Evolutionary conservation across 1,284 basidiomycete species (phyloP), one percentile per base, ranked within the genome.

Genomic region (Sanghuangporus weigelae): DNA sequence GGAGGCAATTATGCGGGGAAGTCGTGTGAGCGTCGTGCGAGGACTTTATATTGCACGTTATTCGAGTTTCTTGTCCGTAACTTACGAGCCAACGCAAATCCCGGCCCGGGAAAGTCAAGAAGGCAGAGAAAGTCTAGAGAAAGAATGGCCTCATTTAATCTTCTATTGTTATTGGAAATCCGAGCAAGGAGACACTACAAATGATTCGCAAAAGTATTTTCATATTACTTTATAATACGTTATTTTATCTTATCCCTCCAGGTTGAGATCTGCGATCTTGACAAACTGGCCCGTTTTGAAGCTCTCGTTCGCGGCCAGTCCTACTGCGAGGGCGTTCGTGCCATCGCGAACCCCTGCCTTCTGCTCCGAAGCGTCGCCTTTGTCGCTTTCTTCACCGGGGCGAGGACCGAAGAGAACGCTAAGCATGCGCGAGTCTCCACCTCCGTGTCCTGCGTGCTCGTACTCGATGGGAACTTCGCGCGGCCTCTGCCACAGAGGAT

Each of bases 261-360:
- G 38, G 1, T n/a, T 57, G 1, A 63, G 57, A 36, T 63, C 62
- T 12, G 48, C 58, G 26, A 63, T 63, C 50, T 78, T 71, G 11
- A 80, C 73, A 68, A 51, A 51, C 19, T 14, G 50, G 21, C 50
- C 50, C 19, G 31, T 73, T 16, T 77, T 79, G 2, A 75, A 79
- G 66, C 79, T 81, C 73, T 82, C 79, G 67, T 83, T 83, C 19
- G 82, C 81, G 40, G 81, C 73, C 14, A 83, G 67, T 0, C 82
- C 81, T 3, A 83, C 79, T 5, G 81, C 81, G 65, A 84, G 73
- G 2, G 82, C 82, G 67, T 79, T 72, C 7, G 81, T 79, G 1
- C 82, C 82, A 65, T 84, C 82, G 54, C 75, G 70, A 71, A 83
- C 79, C 59, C 77, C 80, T 12, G 82, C 81, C 12, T 76, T 72